Percentiles rank a stretch among this genome's conserved stretches.
These are phyloP conservation scores for Boletus rubescentipes DNA, from an alignment of 768 basidiomycete species.

Conservation along the genomic window DNA sequence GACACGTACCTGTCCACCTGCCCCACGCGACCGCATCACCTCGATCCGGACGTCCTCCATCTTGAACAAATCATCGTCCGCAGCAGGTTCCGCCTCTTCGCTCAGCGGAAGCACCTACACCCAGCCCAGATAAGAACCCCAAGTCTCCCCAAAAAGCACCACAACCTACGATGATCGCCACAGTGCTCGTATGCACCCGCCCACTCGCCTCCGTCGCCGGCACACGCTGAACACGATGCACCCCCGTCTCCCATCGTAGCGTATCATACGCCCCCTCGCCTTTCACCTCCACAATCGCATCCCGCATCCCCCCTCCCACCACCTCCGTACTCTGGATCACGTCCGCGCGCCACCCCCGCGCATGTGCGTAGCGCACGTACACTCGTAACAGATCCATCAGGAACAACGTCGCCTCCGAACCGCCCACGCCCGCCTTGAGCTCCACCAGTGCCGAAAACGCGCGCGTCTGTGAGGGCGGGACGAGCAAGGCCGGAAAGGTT, in stretches of 20 bases:
- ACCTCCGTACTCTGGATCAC: slow-evolving; percentile 58
- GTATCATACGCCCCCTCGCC: slow-evolving; percentile 77
- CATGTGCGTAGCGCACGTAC: slow-evolving; percentile 66
- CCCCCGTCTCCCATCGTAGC: slow-evolving; percentile 89
- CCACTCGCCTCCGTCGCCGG: slow-evolving; percentile 89
- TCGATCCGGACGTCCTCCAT: slow-evolving; percentile 89
- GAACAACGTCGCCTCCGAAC: slow-evolving; percentile 85
- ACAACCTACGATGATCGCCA: slow-evolving; percentile 74
- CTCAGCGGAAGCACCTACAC: slow-evolving; percentile 76
- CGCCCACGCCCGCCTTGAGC: slow-evolving; percentile 90
- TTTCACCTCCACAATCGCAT: slow-evolving; percentile 77
- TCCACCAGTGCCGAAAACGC: slow-evolving; percentile 81
- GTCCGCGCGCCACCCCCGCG: slow-evolving; percentile 59
- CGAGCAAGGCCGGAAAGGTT: slow-evolving; percentile 69
- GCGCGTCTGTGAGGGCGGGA: slow-evolving; percentile 67
- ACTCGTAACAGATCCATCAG: slow-evolving; percentile 74
- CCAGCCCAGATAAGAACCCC: background rate
- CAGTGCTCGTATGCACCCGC: slow-evolving; percentile 89
- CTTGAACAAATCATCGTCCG: slow-evolving; percentile 64
- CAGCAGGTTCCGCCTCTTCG: slow-evolving; percentile 57
- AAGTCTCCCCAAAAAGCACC: background rate
- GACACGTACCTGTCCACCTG: slow-evolving; percentile 82
- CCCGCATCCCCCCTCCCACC: slow-evolving; percentile 67
- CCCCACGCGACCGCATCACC: slow-evolving; percentile 95
- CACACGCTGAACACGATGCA: slow-evolving; percentile 93